These are phyloP conservation scores for Westerdykella sp. DNA, from an alignment of 2,329 filamentous ascomycete genomes.

Conservation along the genomic window DNA sequence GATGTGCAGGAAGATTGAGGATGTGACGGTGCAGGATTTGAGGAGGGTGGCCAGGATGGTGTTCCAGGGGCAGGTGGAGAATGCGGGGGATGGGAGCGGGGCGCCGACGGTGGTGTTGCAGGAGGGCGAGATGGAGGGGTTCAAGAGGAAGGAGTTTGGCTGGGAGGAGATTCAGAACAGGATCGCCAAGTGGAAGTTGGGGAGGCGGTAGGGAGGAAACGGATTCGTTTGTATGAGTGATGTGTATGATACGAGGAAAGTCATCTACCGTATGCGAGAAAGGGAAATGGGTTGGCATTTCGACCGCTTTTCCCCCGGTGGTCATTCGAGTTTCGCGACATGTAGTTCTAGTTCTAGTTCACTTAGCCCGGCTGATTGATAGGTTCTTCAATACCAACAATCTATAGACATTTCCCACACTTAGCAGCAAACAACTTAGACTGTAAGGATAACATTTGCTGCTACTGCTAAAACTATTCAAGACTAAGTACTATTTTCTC, in stretches of 20 bases:
- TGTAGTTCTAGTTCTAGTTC: too few relatives aligned
- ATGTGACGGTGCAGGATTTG: constrained; percentile 72
- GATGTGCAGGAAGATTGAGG: constrained; percentile 85
- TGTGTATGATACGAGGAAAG: background rate
- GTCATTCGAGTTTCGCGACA: too few relatives aligned
- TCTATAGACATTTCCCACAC: too few relatives aligned
- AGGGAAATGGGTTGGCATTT: too few relatives aligned
- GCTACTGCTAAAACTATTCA: too few relatives aligned
- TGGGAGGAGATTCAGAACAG: constrained; percentile 90
- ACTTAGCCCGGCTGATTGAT: too few relatives aligned
- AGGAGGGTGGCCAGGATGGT: constrained; percentile 73
- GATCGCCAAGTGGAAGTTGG: constrained; percentile 78
- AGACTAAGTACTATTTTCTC: too few relatives aligned
- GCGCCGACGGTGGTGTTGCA: constrained; percentile 92
- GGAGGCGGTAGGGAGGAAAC: constrained; percentile 45
- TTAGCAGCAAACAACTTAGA: too few relatives aligned
- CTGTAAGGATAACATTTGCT: too few relatives aligned
- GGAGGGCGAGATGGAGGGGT: constrained; percentile 71
- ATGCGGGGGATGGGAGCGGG: constrained; percentile 71
- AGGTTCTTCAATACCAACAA: too few relatives aligned
- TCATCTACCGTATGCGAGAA: background rate
- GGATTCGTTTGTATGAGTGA: background rate
- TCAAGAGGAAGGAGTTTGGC: constrained; percentile 60
- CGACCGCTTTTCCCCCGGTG: too few relatives aligned
- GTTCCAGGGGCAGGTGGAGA: constrained; percentile 69